A percentile compares a stretch with the other conserved stretches of the same genome.
phyloP scores from a whole-genome alignment of 805 yeast genomes.

The Starmerella potacharoeniae region DNA sequence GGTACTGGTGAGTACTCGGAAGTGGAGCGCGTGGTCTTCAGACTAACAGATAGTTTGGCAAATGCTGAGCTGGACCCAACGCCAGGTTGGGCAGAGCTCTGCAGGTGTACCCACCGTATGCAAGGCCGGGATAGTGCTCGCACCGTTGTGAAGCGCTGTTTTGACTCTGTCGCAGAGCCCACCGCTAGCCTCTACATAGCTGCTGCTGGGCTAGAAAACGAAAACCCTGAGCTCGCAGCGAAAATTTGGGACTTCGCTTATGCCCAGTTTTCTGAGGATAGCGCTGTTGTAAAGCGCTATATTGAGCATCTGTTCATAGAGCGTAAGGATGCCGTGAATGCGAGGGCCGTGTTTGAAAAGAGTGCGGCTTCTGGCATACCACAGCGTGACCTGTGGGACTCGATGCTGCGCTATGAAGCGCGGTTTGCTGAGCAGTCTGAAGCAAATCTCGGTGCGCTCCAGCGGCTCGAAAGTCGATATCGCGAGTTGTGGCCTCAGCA shows the following conservation, averaged over 20 bases:
- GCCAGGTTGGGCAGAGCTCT: slow-evolving; percentile 51
- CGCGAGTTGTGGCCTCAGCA: slow-evolving; percentile 47
- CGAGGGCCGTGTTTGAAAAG: slow-evolving; percentile 73
- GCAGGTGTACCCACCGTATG: slow-evolving; percentile 58
- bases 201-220: slow-evolving; percentile 66
- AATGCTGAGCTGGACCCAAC: slow-evolving; percentile 37
- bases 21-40: slow-evolving; percentile 41
- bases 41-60: slow-evolving; percentile 38
- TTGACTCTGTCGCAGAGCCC: slow-evolving; percentile 34
- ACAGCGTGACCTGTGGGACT: slow-evolving; percentile 39
- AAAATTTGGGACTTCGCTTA: slow-evolving; percentile 72
- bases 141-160: slow-evolving; percentile 52
- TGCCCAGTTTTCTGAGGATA: slow-evolving; percentile 43
- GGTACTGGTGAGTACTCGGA: slow-evolving; percentile 39
- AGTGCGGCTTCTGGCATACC: slow-evolving; percentile 38
- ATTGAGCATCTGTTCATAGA: slow-evolving; percentile 55
- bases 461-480: slow-evolving; percentile 55
- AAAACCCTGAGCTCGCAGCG: slow-evolving; percentile 49
- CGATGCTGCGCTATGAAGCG: slow-evolving; percentile 57
- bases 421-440: slow-evolving; percentile 43
- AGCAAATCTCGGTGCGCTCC: slow-evolving; percentile 43
- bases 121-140: slow-evolving; percentile 65
- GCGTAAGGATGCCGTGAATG: slow-evolving; percentile 58
- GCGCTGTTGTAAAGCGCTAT: slow-evolving; percentile 54
- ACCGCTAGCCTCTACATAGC: slow-evolving; percentile 69